Evolutionary conservation across 306 rosid genomes (phyloP), one percentile per base, ranked within the genome.

Genomic region (Astragalus membranaceus): DNA sequence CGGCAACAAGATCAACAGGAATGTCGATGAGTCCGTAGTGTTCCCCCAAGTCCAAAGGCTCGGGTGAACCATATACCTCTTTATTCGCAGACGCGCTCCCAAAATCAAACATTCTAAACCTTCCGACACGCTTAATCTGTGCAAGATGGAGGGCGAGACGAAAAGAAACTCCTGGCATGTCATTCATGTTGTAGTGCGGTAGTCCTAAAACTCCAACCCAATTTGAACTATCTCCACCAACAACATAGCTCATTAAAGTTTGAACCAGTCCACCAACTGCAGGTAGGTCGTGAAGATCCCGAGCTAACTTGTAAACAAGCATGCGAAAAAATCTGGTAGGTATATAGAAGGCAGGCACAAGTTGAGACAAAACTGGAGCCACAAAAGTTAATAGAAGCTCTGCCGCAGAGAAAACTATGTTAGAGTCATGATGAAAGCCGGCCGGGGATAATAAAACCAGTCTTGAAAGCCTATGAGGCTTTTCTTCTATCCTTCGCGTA

Each of bases 181-280:
- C 98, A 35, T 93, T 88, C 96, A 90, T 93, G 77, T 93, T 93
- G 81, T 93, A 93, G 80, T 93, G 98, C 4, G 98, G 96, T 44
- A 88, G 54, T 12, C 96, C 96, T 57, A 90, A 59, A 8, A 87
- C 97, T 11, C 98, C 98, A 30, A 93, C 93, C 98, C 98, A 93
- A 64, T 93, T 93, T 52, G 98, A 93, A 79, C 97, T 93, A 82
- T 93, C 98, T 17, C 98, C 98, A 5, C 98, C 98, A 50, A 83
- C 91, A 36, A 82, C 71, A 59, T 93, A 93, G 67, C 98, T 73
- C 96, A 93, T 89, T 14, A 93, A 37, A 12, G 94, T 93, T 78
- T 93, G 98, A 76, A 93, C 98, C 59, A 93, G 64, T 30, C 98
- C 98, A 57, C 98, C 96, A 56, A 90, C 96, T 0, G 97, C 97